A percentile compares a stretch with the other conserved stretches of the same genome.
Evolutionary conservation across 1,139 yeast genomes (phyloP).

Genomic region (Pichia sp.): DNA sequence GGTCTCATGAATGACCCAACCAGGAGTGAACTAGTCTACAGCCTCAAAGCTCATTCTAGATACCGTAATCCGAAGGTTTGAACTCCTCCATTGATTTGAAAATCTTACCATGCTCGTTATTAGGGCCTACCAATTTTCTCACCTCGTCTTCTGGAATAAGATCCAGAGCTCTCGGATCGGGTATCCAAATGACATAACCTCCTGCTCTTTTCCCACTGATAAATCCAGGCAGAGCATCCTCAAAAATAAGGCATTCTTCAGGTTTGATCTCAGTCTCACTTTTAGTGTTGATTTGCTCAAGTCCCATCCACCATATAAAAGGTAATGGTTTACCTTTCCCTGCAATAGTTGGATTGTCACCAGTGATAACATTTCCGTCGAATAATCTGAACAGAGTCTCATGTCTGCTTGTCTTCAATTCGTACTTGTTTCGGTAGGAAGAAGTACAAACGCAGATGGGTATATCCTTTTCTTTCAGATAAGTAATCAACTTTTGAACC

Average conservation of each 20-base stretch:
- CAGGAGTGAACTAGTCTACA: too few relatives aligned
- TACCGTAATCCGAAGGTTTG: slow-evolving; percentile 48
- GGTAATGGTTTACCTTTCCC: slow-evolving; percentile 94
- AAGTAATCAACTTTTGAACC: slow-evolving; percentile 61
- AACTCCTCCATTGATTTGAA: slow-evolving; percentile 52
- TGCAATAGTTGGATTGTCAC: slow-evolving; percentile 75
- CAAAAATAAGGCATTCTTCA: slow-evolving; percentile 82
- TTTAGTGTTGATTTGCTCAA: slow-evolving; percentile 35
- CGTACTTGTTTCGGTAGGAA: slow-evolving; percentile 57
- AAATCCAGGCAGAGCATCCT: slow-evolving; percentile 92
- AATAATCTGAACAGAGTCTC: slow-evolving; percentile 59
- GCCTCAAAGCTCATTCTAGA: slow-evolving; percentile 16
- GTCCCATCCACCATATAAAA: slow-evolving; percentile 84
- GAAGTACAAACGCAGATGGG: slow-evolving; percentile 96
- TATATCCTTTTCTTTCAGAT: slow-evolving; percentile 45
- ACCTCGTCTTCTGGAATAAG: slow-evolving; percentile 39
- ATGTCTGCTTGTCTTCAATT: slow-evolving; percentile 67
- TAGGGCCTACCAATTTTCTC: slow-evolving; percentile 38
- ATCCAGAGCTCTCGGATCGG: slow-evolving; percentile 58
- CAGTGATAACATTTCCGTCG: slow-evolving; percentile 69
- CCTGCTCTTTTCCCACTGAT: slow-evolving; percentile 78
- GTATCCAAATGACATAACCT: slow-evolving; percentile 88
- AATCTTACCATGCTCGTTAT: slow-evolving; percentile 49
- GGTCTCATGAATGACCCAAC: too few relatives aligned
- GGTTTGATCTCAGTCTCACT: slow-evolving; percentile 48